Base-by-base conservation (phyloP, 78 protist genomes). In the Chrysochromulina parva region DNA sequence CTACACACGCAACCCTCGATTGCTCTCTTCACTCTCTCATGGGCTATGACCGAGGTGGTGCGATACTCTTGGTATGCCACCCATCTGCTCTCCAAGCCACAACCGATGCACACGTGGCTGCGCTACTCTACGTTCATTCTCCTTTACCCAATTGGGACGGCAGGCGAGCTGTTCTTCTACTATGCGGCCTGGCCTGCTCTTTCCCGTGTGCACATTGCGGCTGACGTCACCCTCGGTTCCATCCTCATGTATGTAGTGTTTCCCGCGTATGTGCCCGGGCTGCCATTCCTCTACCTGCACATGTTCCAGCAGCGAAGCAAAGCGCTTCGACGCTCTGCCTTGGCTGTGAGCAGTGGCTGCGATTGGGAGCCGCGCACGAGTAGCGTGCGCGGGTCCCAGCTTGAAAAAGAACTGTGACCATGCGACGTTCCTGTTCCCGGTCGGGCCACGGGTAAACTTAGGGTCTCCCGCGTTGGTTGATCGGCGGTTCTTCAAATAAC, bases 61-160 rank as follows among this genome's bases (percentile, higher is more conserved):
- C 93, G 93, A 52, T 91, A 91, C 93, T 53, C 84, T 24, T 91
- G 53, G 85, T 91, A 91, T 80, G 85, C 69, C 2, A 6, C 81
- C 54, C 17, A 57, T 19, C 66, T 76, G n/a, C 38, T 81, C 47
- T 2, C 20, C 74, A 62, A 9, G 26, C 26, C 38, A 20, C 84
- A 60, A 1, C 38, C 52, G 7, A 24, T 26, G 26, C 73, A 84
- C 59, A 47, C 89, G 69, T 91, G 93, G 93, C 66, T 85, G 38
- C 88, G 93, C 28, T 91, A 85, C 93, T 65, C 93, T 26, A 38
- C 74, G 53, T 91, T 91, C 86, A n/a, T 69, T 52, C 58, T 85
- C 28, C 74, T 91, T 53, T 91, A 91, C 90, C 93, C 93, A 3
- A 2, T 91, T 47, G 93, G 93, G 54, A 78, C 69, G 38, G 6